phyloP scores from a whole-genome alignment of 306 rosid species.

The Glycine tomentella region DNA sequence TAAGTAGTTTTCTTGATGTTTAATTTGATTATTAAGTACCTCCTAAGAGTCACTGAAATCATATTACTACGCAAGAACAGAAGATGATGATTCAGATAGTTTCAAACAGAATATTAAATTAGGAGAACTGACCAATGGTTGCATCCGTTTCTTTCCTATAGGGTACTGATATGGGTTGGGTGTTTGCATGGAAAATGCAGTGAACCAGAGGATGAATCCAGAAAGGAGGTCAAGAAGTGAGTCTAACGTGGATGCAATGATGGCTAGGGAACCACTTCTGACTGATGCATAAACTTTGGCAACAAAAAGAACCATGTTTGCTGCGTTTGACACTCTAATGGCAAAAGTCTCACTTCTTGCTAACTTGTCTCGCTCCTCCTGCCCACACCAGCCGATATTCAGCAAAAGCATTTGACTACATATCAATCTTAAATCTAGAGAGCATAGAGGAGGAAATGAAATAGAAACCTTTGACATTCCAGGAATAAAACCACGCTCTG shows the following conservation, averaged over 20 bases:
- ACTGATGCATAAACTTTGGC: slow-evolving; percentile 94
- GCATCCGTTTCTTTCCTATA: slow-evolving; percentile 97
- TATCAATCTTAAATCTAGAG: slow-evolving; percentile 28
- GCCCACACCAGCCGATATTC: slow-evolving; percentile 43
- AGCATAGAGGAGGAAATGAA: slow-evolving; percentile 17
- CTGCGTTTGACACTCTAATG: slow-evolving; percentile 87
- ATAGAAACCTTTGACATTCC: slow-evolving; percentile 88
- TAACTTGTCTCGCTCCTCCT: slow-evolving; percentile 93
- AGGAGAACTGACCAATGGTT: slow-evolving; percentile 81
- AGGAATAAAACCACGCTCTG: slow-evolving; percentile 84
- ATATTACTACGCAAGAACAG: neutral
- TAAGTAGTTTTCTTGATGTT: neutral
- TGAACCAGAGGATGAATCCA: slow-evolving; percentile 97
- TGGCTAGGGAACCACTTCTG: slow-evolving; percentile 93
- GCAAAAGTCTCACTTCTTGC: slow-evolving; percentile 93
- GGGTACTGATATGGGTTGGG: slow-evolving; percentile 98
- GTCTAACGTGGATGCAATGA: slow-evolving; percentile 96
- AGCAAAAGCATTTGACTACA: slow-evolving; percentile 21
- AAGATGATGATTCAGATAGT: neutral
- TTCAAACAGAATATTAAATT: slow-evolving; percentile 6
- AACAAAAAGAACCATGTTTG: slow-evolving; percentile 89
- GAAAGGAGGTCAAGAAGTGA: slow-evolving; percentile 97
- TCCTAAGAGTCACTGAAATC: neutral
- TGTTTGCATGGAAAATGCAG: slow-evolving; percentile 99
- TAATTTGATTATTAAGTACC: slow-evolving; percentile 11